A percentile compares a stretch with the other conserved stretches of the same genome.
Conservation (phyloP, 495 filamentous ascomycete genomes). For the Penicillium taxi region DNA sequence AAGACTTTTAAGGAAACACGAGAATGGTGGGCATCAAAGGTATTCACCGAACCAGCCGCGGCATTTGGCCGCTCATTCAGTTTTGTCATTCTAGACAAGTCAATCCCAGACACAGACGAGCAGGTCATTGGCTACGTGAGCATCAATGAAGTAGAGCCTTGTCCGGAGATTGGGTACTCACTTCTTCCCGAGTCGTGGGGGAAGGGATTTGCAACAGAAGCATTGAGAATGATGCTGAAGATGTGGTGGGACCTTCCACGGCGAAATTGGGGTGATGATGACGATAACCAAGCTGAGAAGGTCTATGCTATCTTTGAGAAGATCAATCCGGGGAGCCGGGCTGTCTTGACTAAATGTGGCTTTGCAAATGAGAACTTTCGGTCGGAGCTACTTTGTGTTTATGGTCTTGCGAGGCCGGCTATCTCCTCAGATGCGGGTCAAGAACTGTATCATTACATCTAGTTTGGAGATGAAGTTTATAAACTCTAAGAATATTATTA, state of each 20-base stretch:
- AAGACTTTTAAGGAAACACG: constrained; percentile 15
- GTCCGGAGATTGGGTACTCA: constrained; percentile 28
- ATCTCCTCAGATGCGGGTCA: not conserved
- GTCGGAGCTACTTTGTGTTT: constrained; percentile 29
- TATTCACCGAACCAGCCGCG: constrained; percentile 11
- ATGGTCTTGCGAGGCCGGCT: constrained; percentile 28
- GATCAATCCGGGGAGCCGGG: constrained; percentile 21
- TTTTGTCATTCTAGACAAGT: constrained; percentile 18
- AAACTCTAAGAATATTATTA: no score
- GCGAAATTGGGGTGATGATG: not conserved
- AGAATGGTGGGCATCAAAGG: constrained; percentile 15
- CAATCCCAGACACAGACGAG: constrained; percentile 7
- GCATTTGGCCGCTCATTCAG: constrained; percentile 15
- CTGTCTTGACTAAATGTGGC: constrained; percentile 28
- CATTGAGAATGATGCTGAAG: constrained; percentile 17
- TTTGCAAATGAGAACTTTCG: constrained; percentile 26
- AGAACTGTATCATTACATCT: no score
- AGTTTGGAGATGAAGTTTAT: no score
- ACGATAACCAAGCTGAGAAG: constrained; percentile 3
- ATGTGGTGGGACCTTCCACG: constrained; percentile 19
- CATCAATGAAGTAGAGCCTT: constrained; percentile 10
- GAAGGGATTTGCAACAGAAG: constrained; percentile 29
- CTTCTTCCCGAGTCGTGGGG: constrained; percentile 24
- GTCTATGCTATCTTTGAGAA: constrained; percentile 19
- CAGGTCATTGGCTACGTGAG: constrained; percentile 19